A percentile compares a stretch with the other conserved stretches of the same genome.
Evolutionary conservation across 192 early-diverging fungal genomes (phyloP).

Genomic region (Thamnidium elegans): DNA sequence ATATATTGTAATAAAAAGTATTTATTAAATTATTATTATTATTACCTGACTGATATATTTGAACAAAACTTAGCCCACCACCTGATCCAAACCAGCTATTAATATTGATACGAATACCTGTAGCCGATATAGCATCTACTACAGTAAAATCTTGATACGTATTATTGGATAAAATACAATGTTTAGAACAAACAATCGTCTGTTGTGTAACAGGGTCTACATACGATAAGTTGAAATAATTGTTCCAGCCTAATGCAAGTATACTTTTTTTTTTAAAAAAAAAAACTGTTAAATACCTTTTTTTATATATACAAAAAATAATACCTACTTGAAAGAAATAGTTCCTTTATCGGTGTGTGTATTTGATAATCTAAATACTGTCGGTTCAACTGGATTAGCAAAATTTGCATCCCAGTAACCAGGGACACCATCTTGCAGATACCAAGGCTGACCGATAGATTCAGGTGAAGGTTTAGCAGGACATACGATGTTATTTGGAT

Average conservation of each 20-base stretch:
- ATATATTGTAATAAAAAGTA: not conserved
- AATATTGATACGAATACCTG: constrained; percentile 53
- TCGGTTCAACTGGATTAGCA: constrained; percentile 52
- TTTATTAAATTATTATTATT: constrained; percentile 6
- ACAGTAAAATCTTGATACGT: constrained; percentile 46
- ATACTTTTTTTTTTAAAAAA: constrained; percentile 37
- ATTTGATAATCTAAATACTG: constrained; percentile 67
- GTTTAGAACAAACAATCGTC: constrained; percentile 37
- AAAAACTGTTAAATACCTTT: constrained; percentile 3
- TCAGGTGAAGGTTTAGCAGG: not conserved
- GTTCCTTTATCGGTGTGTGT: constrained; percentile 58
- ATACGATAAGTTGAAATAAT: constrained; percentile 58
- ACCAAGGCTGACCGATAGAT: constrained; percentile 51
- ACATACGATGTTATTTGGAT: constrained; percentile 39
- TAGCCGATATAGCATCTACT: constrained; percentile 35
- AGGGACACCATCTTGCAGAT: constrained; percentile 62
- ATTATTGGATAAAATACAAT: constrained; percentile 37
- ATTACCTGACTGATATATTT: constrained; percentile 36
- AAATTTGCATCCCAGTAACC: constrained; percentile 67
- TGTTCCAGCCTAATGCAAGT: constrained; percentile 54
- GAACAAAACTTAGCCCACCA: constrained; percentile 25
- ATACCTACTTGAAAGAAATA: constrained; percentile 47
- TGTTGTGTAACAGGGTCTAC: constrained; percentile 52
- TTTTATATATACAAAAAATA: not conserved
- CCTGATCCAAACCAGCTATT: constrained; percentile 33